Percentiles rank a stretch among this genome's conserved stretches.
Conservation (phyloP, 75 land plant species). For the Azolla pinnata region DNA sequence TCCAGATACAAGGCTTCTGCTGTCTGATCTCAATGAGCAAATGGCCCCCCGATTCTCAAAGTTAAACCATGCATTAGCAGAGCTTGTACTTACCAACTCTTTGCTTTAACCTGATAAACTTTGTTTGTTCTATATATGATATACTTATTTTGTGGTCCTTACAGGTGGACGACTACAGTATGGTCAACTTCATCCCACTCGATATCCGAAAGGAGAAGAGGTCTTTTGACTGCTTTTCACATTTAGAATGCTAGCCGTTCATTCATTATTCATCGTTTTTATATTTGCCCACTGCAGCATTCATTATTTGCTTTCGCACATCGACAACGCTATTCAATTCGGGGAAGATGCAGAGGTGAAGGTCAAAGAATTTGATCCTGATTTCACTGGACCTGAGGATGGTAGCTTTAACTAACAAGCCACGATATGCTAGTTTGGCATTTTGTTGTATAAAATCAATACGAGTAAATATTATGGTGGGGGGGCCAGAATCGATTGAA, state of each 20-base stretch:
- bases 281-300: too few relatives aligned
- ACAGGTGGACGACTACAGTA: constrained; percentile 86
- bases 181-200: constrained; percentile 92
- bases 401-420: too few relatives aligned
- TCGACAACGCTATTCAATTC: constrained; percentile 84
- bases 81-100: constrained; percentile 40
- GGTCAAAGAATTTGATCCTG: constrained; percentile 77
- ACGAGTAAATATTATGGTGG: too few relatives aligned
- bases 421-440: too few relatives aligned
- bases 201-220: constrained; percentile 84
- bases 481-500: too few relatives aligned
- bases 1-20: constrained; percentile 59
- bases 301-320: constrained; percentile 60
- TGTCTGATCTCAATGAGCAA: constrained; percentile 67
- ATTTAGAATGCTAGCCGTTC: too few relatives aligned
- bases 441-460: too few relatives aligned
- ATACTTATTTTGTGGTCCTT: background rate
- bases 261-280: too few relatives aligned
- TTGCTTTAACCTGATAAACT: too few relatives aligned
- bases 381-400: constrained; percentile 9
- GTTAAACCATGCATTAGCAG: constrained; percentile 76
- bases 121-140: background rate
- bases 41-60: constrained; percentile 82
- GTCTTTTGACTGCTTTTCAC: too few relatives aligned
- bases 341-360: constrained; percentile 97